These are phyloP conservation scores for Komagataella pseudopastoris DNA, from an alignment of 805 yeast genomes.

Conservation along the genomic window DNA sequence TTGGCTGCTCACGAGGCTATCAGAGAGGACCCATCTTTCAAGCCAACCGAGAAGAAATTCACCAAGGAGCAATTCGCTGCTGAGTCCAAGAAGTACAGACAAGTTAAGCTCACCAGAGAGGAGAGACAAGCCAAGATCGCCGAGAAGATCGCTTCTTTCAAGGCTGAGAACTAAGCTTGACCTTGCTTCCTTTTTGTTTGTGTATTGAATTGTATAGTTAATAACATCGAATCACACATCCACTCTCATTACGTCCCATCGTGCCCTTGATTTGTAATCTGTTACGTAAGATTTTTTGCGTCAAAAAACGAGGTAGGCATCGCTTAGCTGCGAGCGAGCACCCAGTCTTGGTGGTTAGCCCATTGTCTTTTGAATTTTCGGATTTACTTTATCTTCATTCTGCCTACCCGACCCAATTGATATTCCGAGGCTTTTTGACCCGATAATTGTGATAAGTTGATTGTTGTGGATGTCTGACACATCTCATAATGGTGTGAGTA, in stretches of 20 bases:
- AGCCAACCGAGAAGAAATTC: slow-evolving; percentile 84
- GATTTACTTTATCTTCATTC: not conserved
- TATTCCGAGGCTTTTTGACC: not conserved
- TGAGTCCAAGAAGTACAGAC: slow-evolving; percentile 86
- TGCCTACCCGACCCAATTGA: not conserved
- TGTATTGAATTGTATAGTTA: not conserved
- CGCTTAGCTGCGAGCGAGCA: not conserved
- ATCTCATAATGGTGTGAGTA: slow-evolving; percentile 35
- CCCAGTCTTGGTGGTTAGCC: not conserved
- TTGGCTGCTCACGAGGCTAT: slow-evolving; percentile 86
- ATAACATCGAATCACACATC: not conserved
- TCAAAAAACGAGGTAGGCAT: not conserved
- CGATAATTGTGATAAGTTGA: not conserved
- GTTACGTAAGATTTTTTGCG: not conserved
- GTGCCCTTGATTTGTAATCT: not conserved
- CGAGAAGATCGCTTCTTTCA: slow-evolving; percentile 89
- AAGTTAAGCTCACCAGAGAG: slow-evolving; percentile 76
- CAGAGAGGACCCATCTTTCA: slow-evolving; percentile 91
- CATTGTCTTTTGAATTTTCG: not conserved
- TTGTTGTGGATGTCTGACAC: not conserved
- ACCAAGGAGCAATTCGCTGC: slow-evolving; percentile 98
- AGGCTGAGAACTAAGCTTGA: slow-evolving; percentile 30
- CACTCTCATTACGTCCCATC: not conserved
- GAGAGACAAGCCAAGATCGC: slow-evolving; percentile 84
- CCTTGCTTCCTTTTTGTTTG: not conserved